Base-by-base conservation (phyloP, 2,329 filamentous ascomycete genomes). In the Penicillium vulpinum region DNA sequence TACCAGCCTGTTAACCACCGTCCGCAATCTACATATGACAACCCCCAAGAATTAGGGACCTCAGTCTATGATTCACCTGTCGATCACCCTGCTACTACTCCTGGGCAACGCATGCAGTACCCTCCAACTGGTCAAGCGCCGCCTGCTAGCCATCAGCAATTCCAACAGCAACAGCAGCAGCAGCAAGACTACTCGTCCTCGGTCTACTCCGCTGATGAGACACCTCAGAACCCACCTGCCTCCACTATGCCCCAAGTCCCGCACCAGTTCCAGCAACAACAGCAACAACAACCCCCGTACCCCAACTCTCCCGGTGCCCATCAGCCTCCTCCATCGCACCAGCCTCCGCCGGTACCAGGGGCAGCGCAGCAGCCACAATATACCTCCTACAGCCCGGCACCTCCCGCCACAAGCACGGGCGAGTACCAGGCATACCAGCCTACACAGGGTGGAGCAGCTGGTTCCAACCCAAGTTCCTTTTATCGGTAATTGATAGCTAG, bases 1-100 rank as follows among this genome's bases (percentile, higher is more conserved):
- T 71, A 80, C 73, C 72, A 69, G 51, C 59, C 74, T 44, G 63
- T 71, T 24, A 73, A 77, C 55, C 84, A 84, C 55, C 84, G 83
- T 16, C 87, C 86, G 4, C 83, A 87, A 67, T 88, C 85, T 71
- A 88, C 85, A 11, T 89, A 88, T 65, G 86, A 87, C 28, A 84
- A 85, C 61, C 86, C 89, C 0, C 90, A 92, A 74, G 90, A 93
- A 75, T 79, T 93, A 45, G 88, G 89, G 26, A 91, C 89, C 0
- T 89, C 88, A 1, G 85, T 85, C 10, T 92, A 92, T 68, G 88
- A 92, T 72, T 89, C 88, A 4, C 89, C 89, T 40, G 81, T 89
- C 38, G 84, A 77, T 21, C 70, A 68, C 45, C 57, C 64, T 29
- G 48, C 62, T 29, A 51, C 62, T 51, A 57, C 60, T 26, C 54